Base-by-base conservation (phyloP, 306 rosid genomes). In the Carpinus fangiana region DNA sequence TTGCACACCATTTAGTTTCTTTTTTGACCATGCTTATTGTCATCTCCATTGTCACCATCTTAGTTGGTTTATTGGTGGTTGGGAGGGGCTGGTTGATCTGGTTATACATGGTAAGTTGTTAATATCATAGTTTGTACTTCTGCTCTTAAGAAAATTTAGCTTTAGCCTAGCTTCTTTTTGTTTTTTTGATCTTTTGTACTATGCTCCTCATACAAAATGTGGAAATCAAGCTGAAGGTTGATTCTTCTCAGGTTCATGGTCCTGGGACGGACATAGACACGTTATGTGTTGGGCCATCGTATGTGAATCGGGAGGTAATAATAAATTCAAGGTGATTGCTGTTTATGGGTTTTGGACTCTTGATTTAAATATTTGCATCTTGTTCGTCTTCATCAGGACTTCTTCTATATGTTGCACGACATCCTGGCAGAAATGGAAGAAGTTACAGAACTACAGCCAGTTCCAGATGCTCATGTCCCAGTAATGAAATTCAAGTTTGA, bases 381-480 rank as follows among this genome's bases (percentile, higher is more conserved):
- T 64, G 4, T 67, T 23, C 78, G 71, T 62, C 17, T 74, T 62
- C 20, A 17, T 12, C 90, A 94, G 98, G 91, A 94, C 82, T 92
- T 94, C 78, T 94, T 94, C 82, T 88, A 83, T 78, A 74, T 75
- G 26, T 85, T 94, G 90, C 98, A 92, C 65, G 89, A 85, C 67
- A 90, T 94, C 55, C 82, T 94, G n/a, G 86, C 89, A 41, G 87
- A 82, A 66, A 76, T 91, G 88, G 89, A 88, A 64, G 97, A 92
- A 84, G 90, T 92, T 57, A 72, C 97, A 1, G 98, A 94, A 70
- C 89, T 94, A 56, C 97, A 92, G 54, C 92, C 92, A n/a, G 85
- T 94, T 78, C 97, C 91, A 3, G 92, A 87, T 80, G 98, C 98
- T 64, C 98, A 94, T 80, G 97, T 94, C 34, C 98, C 98, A 36